phyloP scores from a whole-genome alignment of 805 yeast genomes.

The Maudiozyma barnettii region DNA sequence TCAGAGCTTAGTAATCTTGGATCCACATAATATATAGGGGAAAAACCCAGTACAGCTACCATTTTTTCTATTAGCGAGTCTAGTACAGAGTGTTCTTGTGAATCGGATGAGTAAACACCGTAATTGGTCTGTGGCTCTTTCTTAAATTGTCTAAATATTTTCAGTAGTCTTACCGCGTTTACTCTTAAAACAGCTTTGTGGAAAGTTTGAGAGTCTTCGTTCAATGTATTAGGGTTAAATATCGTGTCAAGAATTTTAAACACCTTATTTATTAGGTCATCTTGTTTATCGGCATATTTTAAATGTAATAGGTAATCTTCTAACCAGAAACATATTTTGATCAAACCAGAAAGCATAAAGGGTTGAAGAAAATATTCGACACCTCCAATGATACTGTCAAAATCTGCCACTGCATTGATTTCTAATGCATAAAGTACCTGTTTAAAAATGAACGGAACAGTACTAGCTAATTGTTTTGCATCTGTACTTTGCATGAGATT shows the following conservation, averaged over 20 bases:
- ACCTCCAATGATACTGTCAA: slow-evolving; percentile 60
- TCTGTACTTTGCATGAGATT: slow-evolving; percentile 60
- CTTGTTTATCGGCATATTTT: slow-evolving; percentile 15
- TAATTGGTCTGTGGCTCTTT: slow-evolving; percentile 20
- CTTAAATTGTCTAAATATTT: slow-evolving; percentile 18
- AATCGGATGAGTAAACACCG: slow-evolving; percentile 26
- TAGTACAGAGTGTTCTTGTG: slow-evolving; percentile 21
- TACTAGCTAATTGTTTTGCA: slow-evolving; percentile 53
- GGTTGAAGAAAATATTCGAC: slow-evolving; percentile 81
- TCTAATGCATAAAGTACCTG: slow-evolving; percentile 59
- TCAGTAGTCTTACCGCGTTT: slow-evolving; percentile 20
- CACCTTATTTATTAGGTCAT: slow-evolving; percentile 28
- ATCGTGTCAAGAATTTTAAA: slow-evolving; percentile 34
- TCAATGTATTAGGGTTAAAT: slow-evolving; percentile 34
- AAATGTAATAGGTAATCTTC: slow-evolving; percentile 33
- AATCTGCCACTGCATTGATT: slow-evolving; percentile 41
- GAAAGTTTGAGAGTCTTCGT: slow-evolving; percentile 38
- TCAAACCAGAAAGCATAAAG: slow-evolving; percentile 50
- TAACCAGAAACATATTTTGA: slow-evolving; percentile 46
- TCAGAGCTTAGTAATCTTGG: slow-evolving; percentile 17
- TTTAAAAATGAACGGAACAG: slow-evolving; percentile 66
- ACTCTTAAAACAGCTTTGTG: slow-evolving; percentile 34
- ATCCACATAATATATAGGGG: slow-evolving; percentile 25
- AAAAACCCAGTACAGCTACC: slow-evolving; percentile 13
- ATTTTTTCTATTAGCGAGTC: slow-evolving; percentile 20